Evolutionary conservation across 805 yeast genomes (phyloP), one percentile per base, ranked within the genome.

Genomic region (Barnettozyma siamensis): DNA sequence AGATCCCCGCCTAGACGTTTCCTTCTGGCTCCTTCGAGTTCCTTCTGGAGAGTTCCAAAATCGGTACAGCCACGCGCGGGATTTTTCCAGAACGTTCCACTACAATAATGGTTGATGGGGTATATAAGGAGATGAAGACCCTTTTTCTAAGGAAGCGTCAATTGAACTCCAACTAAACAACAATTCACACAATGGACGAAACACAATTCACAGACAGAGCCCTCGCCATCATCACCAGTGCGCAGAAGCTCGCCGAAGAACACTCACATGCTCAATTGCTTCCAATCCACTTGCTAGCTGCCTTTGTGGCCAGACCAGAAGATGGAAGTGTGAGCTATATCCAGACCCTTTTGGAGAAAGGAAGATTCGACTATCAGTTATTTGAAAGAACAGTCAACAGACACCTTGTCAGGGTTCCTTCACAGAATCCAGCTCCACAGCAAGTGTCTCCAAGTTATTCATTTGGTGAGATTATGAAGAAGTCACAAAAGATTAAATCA

Each of bases 201-300:
- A 60, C 89, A 44, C 89, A 87, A 72, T 85, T 87, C 53, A 93
- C 99, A 47, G 98, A 93, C 62, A 85, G 93, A 62, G 98, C 97
- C 33, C 76, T 88, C 54, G 80, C 75, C 41, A 76, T 91, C 46
- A 72, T 93, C 38, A 83, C 85, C 52, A 72, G 77, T 55, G 95
- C 98, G 41, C 77, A 80, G 44, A 77, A 83, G 58, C 65, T 93
- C 46, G 96, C 97, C 32, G 75, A 78, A 56, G 94, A 88, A 50
- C 88, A 87, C 57, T 73, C 83, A 38, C 88, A 93, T 64, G 71
- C 91, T 8, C 91, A 86, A 59, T 69, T 93, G 42, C 68, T 76
- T 40, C 99, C 99, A n/a, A 62, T 89, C 42, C 99, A 93, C 64
- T 63, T 93, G 42, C 68, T 91, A 48, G 97, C 95, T 15, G 96